Evolutionary conservation across 2,329 filamentous ascomycete species (phyloP).

Genomic region (Dactylellina leptospora): DNA sequence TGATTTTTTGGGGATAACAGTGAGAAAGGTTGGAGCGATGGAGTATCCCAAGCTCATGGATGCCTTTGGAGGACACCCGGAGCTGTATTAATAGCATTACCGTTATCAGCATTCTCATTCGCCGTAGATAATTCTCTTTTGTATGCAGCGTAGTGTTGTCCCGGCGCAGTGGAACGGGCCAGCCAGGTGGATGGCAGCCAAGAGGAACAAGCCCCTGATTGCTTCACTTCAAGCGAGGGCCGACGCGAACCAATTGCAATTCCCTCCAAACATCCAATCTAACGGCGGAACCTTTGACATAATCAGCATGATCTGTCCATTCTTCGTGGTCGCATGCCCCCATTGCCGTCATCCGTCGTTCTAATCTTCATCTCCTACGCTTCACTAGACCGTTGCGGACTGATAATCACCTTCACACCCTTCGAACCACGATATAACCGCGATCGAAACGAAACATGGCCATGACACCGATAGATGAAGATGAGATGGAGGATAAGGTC

Average conservation of each 20-base stretch:
- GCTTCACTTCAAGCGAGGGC: not conserved
- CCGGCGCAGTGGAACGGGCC: no score
- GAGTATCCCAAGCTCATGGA: slow-evolving; percentile 31
- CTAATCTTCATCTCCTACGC: not conserved
- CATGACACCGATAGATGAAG: slow-evolving; percentile 50
- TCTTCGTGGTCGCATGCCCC: not conserved
- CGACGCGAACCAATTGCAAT: not conserved
- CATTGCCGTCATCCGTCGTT: not conserved
- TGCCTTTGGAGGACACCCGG: slow-evolving; percentile 16
- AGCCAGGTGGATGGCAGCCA: not conserved
- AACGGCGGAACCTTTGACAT: no score
- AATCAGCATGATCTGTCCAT: not conserved
- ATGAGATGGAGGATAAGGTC: slow-evolving; percentile 52
- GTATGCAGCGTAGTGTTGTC: no score
- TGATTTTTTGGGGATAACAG: not conserved
- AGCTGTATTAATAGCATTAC: slow-evolving; percentile 1
- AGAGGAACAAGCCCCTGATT: not conserved
- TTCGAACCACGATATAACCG: not conserved
- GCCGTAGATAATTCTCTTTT: not conserved
- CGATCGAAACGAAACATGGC: not conserved
- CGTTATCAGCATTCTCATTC: not conserved
- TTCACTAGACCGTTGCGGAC: no score
- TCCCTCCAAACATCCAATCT: not conserved
- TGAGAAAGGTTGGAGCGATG: not conserved
- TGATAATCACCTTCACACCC: not conserved